A percentile compares a stretch with the other conserved stretches of the same genome.
These are phyloP conservation scores for Saprolegnia diclina DNA, from an alignment of 352 stramenopile species.

Conservation along the genomic window DNA sequence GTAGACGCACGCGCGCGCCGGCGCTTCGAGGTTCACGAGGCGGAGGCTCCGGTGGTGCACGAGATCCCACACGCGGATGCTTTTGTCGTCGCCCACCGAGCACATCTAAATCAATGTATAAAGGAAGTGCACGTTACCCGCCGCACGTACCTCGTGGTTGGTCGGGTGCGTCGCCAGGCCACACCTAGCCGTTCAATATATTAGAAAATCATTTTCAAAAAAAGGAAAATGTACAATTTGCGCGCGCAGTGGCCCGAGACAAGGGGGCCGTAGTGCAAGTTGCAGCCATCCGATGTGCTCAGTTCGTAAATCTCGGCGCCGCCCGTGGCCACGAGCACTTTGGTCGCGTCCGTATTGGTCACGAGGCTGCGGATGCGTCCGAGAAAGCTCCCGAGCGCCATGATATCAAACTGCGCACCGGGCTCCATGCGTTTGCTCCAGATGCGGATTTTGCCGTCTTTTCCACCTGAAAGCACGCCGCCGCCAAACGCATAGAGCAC, in stretches of 20 bases:
- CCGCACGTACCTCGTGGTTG: slow-evolving; percentile 35
- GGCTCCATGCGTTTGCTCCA: slow-evolving; percentile 74
- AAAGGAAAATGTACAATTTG: slow-evolving; percentile 51
- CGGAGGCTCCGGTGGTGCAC: slow-evolving; percentile 27
- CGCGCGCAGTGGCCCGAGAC: slow-evolving; percentile 72
- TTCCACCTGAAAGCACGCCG: slow-evolving; percentile 56
- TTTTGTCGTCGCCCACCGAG: slow-evolving; percentile 31
- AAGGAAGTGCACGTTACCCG: slow-evolving; percentile 29
- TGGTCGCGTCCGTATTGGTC: slow-evolving; percentile 56
- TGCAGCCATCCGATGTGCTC: slow-evolving; percentile 62
- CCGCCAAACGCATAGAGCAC: slow-evolving; percentile 49
- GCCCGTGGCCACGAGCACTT: slow-evolving; percentile 81
- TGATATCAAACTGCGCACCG: slow-evolving; percentile 66
- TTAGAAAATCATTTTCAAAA: not conserved
- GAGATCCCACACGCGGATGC: slow-evolving; percentile 31
- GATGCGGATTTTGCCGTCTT: slow-evolving; percentile 66
- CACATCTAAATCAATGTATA: slow-evolving; percentile 32
- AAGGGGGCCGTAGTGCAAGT: slow-evolving; percentile 73
- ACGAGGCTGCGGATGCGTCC: slow-evolving; percentile 53
- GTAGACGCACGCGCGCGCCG: slow-evolving; percentile 63
- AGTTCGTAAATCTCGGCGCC: slow-evolving; percentile 88
- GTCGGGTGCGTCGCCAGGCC: slow-evolving; percentile 63
- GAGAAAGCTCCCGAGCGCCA: slow-evolving; percentile 53
- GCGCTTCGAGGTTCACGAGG: slow-evolving; percentile 58
- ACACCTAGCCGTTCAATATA: slow-evolving; percentile 28